Conservation (phyloP, 306 rosid genomes). For the Castanospermum australe region DNA sequence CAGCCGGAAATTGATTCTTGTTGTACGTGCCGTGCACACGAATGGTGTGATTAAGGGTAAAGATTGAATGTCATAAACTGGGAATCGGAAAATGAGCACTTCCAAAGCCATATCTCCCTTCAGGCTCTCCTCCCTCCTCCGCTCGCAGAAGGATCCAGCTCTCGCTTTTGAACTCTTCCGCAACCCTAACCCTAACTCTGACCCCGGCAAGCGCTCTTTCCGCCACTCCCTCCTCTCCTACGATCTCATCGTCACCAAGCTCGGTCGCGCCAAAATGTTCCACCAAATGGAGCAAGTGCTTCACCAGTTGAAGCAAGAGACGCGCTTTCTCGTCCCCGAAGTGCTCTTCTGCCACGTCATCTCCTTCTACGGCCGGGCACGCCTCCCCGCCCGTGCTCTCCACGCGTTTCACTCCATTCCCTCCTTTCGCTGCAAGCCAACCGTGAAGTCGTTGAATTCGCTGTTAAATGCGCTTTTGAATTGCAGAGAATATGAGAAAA, state of each 20-base stretch:
- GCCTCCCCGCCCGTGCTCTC: constrained; percentile 57
- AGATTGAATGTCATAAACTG: not conserved
- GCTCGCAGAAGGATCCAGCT: constrained; percentile 58
- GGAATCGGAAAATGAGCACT: constrained; percentile 33
- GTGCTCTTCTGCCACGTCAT: constrained; percentile 78
- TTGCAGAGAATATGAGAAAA: constrained; percentile 42
- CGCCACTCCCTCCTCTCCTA: constrained; percentile 65
- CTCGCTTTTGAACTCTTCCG: constrained; percentile 67
- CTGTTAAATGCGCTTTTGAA: constrained; percentile 52
- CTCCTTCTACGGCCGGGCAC: constrained; percentile 59
- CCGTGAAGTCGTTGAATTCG: constrained; percentile 63
- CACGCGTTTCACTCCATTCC: constrained; percentile 54
- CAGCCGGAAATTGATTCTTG: too few species aligned
- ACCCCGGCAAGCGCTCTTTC: constrained; percentile 41
- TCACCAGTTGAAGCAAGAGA: constrained; percentile 47
- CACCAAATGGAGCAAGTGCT: constrained; percentile 70
- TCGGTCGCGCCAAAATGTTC: constrained; percentile 77
- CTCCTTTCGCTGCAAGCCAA: constrained; percentile 47
- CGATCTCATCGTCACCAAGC: constrained; percentile 77
- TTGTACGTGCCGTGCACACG: too few species aligned
- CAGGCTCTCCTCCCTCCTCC: constrained; percentile 75
- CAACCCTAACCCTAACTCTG: constrained; percentile 41
- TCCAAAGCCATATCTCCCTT: constrained; percentile 59
- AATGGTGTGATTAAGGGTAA: not conserved
- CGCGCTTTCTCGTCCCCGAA: constrained; percentile 50